Evolutionary conservation across 371 early-diverging fungal genomes (phyloP).

Genomic region (Fennellomyces sp.): DNA sequence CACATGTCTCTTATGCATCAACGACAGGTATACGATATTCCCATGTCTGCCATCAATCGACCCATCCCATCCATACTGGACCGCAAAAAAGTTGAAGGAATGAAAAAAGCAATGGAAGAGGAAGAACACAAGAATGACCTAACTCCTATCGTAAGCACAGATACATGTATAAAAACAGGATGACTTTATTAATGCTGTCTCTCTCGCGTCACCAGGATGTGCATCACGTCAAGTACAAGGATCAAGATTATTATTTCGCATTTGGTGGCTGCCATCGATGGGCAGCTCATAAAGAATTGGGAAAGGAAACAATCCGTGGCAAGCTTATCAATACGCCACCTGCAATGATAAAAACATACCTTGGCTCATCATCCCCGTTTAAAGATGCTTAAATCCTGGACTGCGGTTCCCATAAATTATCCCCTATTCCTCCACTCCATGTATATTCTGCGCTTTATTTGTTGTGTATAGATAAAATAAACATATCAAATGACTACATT

Average conservation of each 20-base stretch:
- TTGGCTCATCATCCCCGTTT: constrained; percentile 46
- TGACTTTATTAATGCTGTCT: not conserved
- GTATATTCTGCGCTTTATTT: no score
- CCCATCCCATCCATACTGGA: constrained; percentile 50
- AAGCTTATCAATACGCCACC: constrained; percentile 48
- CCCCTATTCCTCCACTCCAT: not conserved
- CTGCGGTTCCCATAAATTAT: not conserved
- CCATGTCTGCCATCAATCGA: constrained; percentile 43
- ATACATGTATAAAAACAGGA: not conserved
- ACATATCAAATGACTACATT: not conserved
- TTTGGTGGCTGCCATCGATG: constrained; percentile 57
- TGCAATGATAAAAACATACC: constrained; percentile 39
- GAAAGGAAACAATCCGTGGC: constrained; percentile 39
- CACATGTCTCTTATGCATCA: not conserved
- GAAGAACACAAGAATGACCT: constrained; percentile 35
- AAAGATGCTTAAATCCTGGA: constrained; percentile 21
- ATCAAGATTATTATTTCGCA: constrained; percentile 50
- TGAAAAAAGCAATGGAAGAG: constrained; percentile 32
- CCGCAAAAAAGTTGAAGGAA: constrained; percentile 40
- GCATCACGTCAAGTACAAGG: constrained; percentile 44
- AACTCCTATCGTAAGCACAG: constrained; percentile 44
- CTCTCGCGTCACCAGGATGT: constrained; percentile 23
- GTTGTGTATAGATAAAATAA: not conserved
- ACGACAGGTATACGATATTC: constrained; percentile 41
- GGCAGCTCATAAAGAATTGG: constrained; percentile 50